A percentile compares a stretch with the other conserved stretches of the same genome.
Conservation (phyloP, 768 basidiomycete species). For the Kwoniella sp. region DNA sequence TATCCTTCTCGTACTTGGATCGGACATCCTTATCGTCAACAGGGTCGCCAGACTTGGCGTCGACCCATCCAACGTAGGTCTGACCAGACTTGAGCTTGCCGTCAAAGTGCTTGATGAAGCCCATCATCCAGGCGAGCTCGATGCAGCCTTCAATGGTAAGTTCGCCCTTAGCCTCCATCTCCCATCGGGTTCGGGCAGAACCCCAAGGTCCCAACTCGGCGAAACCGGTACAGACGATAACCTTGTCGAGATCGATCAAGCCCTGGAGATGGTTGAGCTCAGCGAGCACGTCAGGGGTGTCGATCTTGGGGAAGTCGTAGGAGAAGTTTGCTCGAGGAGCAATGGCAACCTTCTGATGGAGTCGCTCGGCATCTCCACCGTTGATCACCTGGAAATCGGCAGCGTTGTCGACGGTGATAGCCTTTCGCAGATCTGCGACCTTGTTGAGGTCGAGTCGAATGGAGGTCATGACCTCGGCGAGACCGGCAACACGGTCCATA, state of each 20-base stretch:
- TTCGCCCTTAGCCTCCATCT: constrained; percentile 98
- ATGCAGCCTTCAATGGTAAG: constrained; percentile 97
- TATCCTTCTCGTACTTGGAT: constrained; percentile 89
- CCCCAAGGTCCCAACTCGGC: constrained; percentile 99
- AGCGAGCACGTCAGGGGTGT: constrained; percentile 60
- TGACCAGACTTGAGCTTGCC: constrained; percentile 89
- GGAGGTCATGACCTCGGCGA: constrained; percentile 82
- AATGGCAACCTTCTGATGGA: constrained; percentile 86
- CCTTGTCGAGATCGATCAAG: constrained; percentile 90
- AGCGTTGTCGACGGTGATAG: constrained; percentile 87
- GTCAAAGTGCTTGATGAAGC: constrained; percentile 96
- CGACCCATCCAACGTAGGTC: constrained; percentile 96
- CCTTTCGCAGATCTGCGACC: constrained; percentile 87
- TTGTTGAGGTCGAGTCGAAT: constrained; percentile 76
- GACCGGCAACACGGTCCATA: constrained; percentile 93
- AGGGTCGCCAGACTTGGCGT: constrained; percentile 84
- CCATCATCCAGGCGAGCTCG: constrained; percentile 99
- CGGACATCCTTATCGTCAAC: constrained; percentile 97
- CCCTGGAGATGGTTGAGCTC: constrained; percentile 77
- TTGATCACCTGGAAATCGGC: constrained; percentile 91
- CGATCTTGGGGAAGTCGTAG: constrained; percentile 87
- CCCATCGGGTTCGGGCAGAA: constrained; percentile 95
- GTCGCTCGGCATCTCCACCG: constrained; percentile 84
- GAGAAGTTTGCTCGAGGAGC: constrained; percentile 97
- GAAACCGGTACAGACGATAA: constrained; percentile 91